Percentiles rank a stretch among this genome's conserved stretches.
phyloP scores from a whole-genome alignment of 805 yeast species.

The Sungouiozyma intestinalis region DNA sequence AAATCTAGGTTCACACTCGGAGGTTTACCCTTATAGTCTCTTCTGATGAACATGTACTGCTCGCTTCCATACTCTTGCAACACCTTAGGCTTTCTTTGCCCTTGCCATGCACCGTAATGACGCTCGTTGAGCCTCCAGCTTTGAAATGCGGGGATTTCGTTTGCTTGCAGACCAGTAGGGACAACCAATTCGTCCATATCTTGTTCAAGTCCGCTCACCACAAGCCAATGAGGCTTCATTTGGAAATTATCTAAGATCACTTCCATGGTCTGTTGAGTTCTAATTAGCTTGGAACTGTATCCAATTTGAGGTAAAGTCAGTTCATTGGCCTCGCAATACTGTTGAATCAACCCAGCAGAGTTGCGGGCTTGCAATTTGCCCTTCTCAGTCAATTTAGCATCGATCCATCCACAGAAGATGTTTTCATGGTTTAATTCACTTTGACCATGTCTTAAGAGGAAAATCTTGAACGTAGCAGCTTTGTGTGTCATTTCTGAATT shows the following conservation, averaged over 20 bases:
- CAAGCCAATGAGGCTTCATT: constrained; percentile 11
- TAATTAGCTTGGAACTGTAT: constrained; percentile 59
- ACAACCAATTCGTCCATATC: constrained; percentile 5
- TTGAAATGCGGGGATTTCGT: constrained; percentile 42
- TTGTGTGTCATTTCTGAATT: constrained; percentile 1
- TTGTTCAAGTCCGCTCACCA: constrained; percentile 14
- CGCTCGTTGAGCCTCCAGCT: constrained; percentile 78
- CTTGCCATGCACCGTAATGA: constrained; percentile 78
- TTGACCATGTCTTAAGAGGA: constrained; percentile 69
- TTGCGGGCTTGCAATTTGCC: constrained; percentile 60
- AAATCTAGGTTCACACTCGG: constrained; percentile 32
- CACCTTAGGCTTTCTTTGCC: constrained; percentile 60
- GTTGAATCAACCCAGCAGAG: constrained; percentile 50
- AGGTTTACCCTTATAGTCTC: constrained; percentile 70
- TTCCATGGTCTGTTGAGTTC: constrained; percentile 68
- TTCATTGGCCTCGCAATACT: constrained; percentile 22
- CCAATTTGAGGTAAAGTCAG: constrained; percentile 42
- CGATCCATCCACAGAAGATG: constrained; percentile 81
- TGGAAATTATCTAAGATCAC: constrained; percentile 46
- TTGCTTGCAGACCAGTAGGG: constrained; percentile 8
- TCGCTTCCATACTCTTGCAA: constrained; percentile 58
- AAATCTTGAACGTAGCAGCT: constrained; percentile 18
- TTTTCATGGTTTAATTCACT: constrained; percentile 69
- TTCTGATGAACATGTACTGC: constrained; percentile 67
- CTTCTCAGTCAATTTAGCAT: constrained; percentile 53